Conservation (phyloP, 1,139 yeast genomes). For the Candida sp. region DNA sequence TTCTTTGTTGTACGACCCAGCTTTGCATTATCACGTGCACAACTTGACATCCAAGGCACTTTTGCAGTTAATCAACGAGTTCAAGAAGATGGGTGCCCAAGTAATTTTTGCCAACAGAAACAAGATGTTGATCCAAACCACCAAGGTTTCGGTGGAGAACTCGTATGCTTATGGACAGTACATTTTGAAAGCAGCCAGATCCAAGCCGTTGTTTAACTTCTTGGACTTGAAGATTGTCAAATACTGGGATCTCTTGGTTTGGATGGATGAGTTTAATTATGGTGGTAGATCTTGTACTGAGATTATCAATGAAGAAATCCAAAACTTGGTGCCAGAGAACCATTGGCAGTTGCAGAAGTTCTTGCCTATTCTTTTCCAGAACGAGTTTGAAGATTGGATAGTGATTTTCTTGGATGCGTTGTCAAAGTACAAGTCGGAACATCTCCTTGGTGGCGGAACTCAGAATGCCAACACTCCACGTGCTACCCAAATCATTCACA, state of each 20-base stretch:
- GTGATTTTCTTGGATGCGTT: slow-evolving; percentile 76
- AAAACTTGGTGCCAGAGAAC: slow-evolving; percentile 61
- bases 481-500: slow-evolving; percentile 66
- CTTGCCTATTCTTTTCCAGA: slow-evolving; percentile 75
- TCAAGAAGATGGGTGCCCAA: slow-evolving; percentile 75
- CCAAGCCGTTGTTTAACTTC: slow-evolving; percentile 83
- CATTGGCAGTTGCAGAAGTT: slow-evolving; percentile 84
- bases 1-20: slow-evolving; percentile 76
- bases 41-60: slow-evolving; percentile 85
- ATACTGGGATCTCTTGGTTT: slow-evolving; percentile 90
- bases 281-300: slow-evolving; percentile 81
- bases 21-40: slow-evolving; percentile 86
- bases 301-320: slow-evolving; percentile 59
- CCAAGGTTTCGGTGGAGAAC: slow-evolving; percentile 80
- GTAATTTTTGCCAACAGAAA: slow-evolving; percentile 85
- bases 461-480: slow-evolving; percentile 52
- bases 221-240: slow-evolving; percentile 74
- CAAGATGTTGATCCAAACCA: slow-evolving; percentile 73
- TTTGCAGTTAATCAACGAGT: slow-evolving; percentile 81
- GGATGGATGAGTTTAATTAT: slow-evolving; percentile 94
- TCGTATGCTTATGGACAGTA: slow-evolving; percentile 96
- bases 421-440: slow-evolving; percentile 56
- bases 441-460: slow-evolving; percentile 36
- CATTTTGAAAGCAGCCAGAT: slow-evolving; percentile 75
- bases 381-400: slow-evolving; percentile 90